phyloP scores from a whole-genome alignment of 2,329 filamentous ascomycete genomes.

The Colletotrichum sp. region DNA sequence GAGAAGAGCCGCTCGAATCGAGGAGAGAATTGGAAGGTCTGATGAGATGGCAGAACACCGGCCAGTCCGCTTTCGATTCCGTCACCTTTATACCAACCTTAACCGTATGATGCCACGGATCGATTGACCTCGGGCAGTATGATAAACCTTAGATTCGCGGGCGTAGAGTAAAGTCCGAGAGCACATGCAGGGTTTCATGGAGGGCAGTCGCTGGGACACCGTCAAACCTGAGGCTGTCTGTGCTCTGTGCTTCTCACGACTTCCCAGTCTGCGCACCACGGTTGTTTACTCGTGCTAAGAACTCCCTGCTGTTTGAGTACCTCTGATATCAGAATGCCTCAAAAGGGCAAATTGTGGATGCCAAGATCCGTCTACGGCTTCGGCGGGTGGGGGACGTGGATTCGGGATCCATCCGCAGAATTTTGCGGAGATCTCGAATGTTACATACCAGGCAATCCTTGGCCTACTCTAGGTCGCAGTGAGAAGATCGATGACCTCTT shows the following conservation, averaged over 20 bases:
- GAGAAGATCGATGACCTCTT: neutral
- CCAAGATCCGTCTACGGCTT: neutral
- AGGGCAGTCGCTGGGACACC: neutral
- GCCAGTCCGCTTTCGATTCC: neutral
- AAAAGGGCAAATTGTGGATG: neutral
- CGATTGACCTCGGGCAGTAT: neutral
- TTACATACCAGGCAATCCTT: neutral
- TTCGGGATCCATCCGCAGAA: neutral
- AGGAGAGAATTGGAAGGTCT: neutral
- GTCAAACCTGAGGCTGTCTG: neutral
- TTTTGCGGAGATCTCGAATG: neutral
- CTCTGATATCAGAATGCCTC: neutral
- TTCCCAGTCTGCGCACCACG: neutral
- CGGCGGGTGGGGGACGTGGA: neutral
- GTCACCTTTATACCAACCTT: neutral
- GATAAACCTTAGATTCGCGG: neutral
- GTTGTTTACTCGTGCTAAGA: neutral
- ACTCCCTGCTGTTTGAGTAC: neutral
- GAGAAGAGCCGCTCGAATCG: neutral
- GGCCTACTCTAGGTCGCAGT: neutral
- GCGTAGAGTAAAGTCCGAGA: neutral
- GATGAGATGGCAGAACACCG: neutral
- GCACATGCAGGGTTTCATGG: neutral
- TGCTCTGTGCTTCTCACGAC: neutral
- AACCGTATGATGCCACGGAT: neutral